Percentiles rank a stretch among this genome's conserved stretches.
Conservation (phyloP, 2,329 filamentous ascomycete genomes). For the Colletotrichum melonis region DNA sequence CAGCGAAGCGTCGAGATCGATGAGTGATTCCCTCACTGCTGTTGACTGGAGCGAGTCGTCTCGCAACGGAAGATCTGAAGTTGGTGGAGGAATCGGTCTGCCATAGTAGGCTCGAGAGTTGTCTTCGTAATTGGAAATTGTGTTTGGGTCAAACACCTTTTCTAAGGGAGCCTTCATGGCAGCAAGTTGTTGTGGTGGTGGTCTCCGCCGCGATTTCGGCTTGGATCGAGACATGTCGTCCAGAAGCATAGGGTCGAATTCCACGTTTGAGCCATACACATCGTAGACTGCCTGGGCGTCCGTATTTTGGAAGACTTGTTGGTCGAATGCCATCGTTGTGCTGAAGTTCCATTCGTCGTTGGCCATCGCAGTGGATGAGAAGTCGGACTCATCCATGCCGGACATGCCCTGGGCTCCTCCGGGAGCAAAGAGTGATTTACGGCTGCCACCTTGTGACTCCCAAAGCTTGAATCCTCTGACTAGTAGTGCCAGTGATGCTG, state of each 20-base stretch:
- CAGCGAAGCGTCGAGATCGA: conserved; percentile 72
- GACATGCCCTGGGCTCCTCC: conserved; percentile 68
- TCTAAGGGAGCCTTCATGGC: conserved; percentile 70
- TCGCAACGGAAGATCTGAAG: conserved; percentile 69
- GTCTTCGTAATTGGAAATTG: conserved; percentile 72
- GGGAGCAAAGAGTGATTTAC: conserved; percentile 71
- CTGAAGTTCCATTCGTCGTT: conserved; percentile 77
- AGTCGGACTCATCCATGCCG: conserved; percentile 47
- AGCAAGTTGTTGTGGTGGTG: conserved; percentile 68
- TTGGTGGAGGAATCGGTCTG: conserved; percentile 52
- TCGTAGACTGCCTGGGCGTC: conserved; percentile 71
- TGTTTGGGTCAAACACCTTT: conserved; percentile 75
- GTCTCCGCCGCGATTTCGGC: conserved; percentile 62
- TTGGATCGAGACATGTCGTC: conserved; percentile 64
- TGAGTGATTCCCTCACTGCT: conserved; percentile 71
- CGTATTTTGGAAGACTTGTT: conserved; percentile 63
- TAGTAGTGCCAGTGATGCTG: conserved; percentile 70
- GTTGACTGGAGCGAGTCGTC: conserved; percentile 62
- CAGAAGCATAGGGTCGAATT: conserved; percentile 57
- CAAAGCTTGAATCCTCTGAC: conserved; percentile 80
- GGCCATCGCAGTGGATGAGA: conserved; percentile 56
- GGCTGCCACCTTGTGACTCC: conserved; percentile 79
- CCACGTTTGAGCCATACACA: conserved; percentile 68
- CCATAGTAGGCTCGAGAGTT: conserved; percentile 73
- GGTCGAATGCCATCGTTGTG: conserved; percentile 73